Evolutionary conservation across 192 early-diverging fungal species (phyloP).

Genomic region (Umbelopsis vinacea): DNA sequence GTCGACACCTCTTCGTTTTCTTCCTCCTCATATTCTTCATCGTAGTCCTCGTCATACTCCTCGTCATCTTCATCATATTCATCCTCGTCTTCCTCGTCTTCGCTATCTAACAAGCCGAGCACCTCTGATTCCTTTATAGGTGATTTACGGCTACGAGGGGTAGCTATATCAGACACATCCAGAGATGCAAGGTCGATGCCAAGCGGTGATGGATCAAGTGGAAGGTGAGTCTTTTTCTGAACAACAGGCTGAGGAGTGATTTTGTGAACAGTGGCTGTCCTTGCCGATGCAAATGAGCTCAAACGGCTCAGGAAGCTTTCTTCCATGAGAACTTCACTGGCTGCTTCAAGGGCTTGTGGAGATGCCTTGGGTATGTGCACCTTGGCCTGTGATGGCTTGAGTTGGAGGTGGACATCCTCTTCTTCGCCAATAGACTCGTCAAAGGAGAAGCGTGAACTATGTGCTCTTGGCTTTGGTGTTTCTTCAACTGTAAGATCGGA

Average conservation of each 20-base stretch:
- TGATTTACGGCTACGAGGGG: background rate
- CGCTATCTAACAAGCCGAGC: background rate
- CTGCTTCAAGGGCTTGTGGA: background rate
- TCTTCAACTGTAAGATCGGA: background rate
- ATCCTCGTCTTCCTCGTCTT: background rate
- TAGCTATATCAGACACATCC: constrained; percentile 18
- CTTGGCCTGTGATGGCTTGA: background rate
- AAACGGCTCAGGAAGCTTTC: background rate
- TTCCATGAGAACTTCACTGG: background rate
- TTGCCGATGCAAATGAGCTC: background rate
- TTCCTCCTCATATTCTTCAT: no score
- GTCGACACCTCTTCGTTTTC: background rate
- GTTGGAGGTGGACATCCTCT: background rate
- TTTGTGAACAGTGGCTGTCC: background rate
- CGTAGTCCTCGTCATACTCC: background rate
- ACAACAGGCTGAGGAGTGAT: constrained; percentile 5
- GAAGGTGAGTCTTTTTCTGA: background rate
- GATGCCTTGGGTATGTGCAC: background rate
- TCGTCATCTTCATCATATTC: background rate
- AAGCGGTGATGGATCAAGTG: constrained; percentile 9
- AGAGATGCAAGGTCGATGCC: constrained; percentile 5
- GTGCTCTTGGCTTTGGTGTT: background rate
- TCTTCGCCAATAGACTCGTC: constrained; percentile 10
- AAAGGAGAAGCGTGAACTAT: constrained; percentile 17
- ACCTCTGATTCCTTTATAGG: background rate